Conservation (phyloP, 2,329 filamentous ascomycete genomes). For the Podosphaera fusca region DNA sequence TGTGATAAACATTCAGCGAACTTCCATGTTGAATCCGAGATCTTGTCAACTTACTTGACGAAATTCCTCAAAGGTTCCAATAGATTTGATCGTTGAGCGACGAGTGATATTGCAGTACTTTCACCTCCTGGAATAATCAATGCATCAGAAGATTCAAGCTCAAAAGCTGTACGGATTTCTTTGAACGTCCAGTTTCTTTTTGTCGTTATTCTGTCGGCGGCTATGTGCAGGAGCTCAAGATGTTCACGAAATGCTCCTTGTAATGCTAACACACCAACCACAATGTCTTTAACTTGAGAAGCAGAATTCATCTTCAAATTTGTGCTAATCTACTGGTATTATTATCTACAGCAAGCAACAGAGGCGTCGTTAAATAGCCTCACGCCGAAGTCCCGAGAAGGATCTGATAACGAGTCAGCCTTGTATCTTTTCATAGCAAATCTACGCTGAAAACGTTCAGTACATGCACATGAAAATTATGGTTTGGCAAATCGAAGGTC, state of each 20-base stretch:
- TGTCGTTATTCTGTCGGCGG: slow-evolving; percentile 27
- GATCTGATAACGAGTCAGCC: no score
- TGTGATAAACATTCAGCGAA: slow-evolving; percentile 16
- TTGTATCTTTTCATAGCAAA: no score
- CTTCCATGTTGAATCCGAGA: no score
- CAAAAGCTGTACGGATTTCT: slow-evolving; percentile 53
- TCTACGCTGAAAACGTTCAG: no score
- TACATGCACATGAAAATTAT: no score
- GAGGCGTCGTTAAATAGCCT: no score
- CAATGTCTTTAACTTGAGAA: slow-evolving; percentile 17
- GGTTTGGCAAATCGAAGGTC: no score
- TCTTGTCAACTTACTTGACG: slow-evolving; percentile 45
- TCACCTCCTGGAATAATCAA: slow-evolving; percentile 86
- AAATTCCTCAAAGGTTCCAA: slow-evolving; percentile 71
- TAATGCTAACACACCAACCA: slow-evolving; percentile 44
- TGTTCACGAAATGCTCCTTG: slow-evolving; percentile 91
- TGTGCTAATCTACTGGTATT: no score
- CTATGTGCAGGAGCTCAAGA: slow-evolving; percentile 48
- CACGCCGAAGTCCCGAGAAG: no score
- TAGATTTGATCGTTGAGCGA: slow-evolving; percentile 59
- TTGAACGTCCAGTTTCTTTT: slow-evolving; percentile 26
- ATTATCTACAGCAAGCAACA: no score
- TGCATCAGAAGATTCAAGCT: slow-evolving; percentile 54
- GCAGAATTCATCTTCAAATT: neutral
- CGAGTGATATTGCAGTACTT: slow-evolving; percentile 77